These are phyloP conservation scores for Talaromyces stipitatus DNA, from an alignment of 495 filamentous ascomycete species.

Conservation along the genomic window DNA sequence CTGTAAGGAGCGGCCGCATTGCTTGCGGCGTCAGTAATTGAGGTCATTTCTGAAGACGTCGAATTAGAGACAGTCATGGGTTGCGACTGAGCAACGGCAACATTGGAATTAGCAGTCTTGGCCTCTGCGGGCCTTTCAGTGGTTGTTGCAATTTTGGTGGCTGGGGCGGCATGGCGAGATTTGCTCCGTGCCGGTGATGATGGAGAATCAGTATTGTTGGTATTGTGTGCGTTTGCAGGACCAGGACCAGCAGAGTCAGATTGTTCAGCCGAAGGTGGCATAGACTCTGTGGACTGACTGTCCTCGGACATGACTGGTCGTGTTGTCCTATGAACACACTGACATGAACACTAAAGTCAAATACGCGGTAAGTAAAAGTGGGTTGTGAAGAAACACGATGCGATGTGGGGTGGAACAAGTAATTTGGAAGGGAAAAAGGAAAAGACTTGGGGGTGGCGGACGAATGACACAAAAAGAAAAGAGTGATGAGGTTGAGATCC, in stretches of 20 bases:
- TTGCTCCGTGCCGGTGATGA: conserved; percentile 13
- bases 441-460: conserved; percentile 4
- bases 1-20: conserved; percentile 70
- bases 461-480: neutral
- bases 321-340: neutral
- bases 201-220: conserved; percentile 11
- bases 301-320: conserved; percentile 6
- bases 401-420: neutral
- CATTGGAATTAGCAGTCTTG: conserved; percentile 23
- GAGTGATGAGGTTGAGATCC: neutral
- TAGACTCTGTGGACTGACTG: conserved; percentile 7
- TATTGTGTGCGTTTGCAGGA: neutral
- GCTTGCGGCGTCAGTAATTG: conserved; percentile 29
- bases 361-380: neutral
- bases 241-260: conserved; percentile 1
- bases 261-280: conserved; percentile 4
- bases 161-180: conserved; percentile 17
- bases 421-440: conserved; percentile 5
- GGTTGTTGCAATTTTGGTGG: conserved; percentile 16
- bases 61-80: conserved; percentile 44
- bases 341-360: conserved; percentile 3
- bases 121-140: conserved; percentile 16
- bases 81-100: conserved; percentile 22
- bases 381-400: conserved; percentile 3
- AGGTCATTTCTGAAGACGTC: conserved; percentile 33